These are phyloP conservation scores for Durusdinium trenchii DNA, from an alignment of 73 alveolate genomes.

Conservation along the genomic window DNA sequence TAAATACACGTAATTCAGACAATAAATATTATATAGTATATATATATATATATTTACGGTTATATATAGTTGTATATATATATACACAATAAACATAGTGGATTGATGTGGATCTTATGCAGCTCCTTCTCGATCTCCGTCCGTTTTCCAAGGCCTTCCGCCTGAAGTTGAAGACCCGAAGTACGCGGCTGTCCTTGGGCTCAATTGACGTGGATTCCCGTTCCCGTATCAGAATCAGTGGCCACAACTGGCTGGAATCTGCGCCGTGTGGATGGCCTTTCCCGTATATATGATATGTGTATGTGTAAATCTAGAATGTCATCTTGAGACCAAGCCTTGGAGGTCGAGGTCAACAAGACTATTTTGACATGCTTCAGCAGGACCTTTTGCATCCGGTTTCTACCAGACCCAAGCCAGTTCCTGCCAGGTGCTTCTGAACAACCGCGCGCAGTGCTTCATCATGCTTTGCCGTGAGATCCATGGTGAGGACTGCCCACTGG, in stretches of 20 bases:
- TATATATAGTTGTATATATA: too few species aligned
- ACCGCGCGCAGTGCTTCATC: constrained; percentile 95
- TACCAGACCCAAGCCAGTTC: background rate
- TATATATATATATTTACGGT: background rate
- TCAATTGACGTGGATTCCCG: background rate
- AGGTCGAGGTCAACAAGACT: background rate
- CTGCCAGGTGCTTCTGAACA: constrained; percentile 50
- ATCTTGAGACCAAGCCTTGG: background rate
- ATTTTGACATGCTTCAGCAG: background rate
- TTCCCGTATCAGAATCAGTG: background rate
- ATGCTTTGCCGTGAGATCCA: constrained; percentile 68
- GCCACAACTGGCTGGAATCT: background rate
- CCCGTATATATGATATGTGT: too few species aligned
- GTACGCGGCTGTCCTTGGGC: constrained; percentile 40
- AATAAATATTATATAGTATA: too few species aligned
- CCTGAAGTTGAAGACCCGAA: constrained; percentile 60
- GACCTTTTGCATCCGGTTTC: background rate
- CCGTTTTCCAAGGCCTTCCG: background rate
- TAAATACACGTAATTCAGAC: too few species aligned
- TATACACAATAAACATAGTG: background rate
- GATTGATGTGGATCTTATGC: background rate
- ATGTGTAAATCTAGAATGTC: background rate
- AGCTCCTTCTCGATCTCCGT: too few species aligned
- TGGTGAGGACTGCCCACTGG: constrained; percentile 62
- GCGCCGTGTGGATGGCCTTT: too few species aligned